Percentiles rank a stretch among this genome's conserved stretches.
Conservation (phyloP, 208 protist species). For the Naegleria gruberi region DNA sequence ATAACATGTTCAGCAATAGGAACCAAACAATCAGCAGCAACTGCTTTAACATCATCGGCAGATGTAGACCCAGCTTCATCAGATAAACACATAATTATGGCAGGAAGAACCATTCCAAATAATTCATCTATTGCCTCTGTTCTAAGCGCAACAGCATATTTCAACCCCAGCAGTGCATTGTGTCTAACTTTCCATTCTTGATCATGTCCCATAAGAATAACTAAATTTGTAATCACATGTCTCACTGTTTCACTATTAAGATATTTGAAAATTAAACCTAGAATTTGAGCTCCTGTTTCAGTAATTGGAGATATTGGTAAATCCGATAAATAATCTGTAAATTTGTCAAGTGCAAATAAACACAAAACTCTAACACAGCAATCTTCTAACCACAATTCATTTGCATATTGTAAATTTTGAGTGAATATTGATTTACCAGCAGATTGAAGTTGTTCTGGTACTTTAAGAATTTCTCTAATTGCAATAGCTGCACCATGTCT, state of each 20-base stretch:
- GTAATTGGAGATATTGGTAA: slow-evolving; percentile 51
- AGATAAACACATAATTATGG: slow-evolving; percentile 9
- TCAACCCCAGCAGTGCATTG: slow-evolving; percentile 48
- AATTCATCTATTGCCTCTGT: slow-evolving; percentile 34
- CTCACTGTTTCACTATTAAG: slow-evolving; percentile 32
- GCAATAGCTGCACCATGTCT: slow-evolving; percentile 55
- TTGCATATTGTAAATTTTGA: slow-evolving; percentile 19
- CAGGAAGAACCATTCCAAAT: slow-evolving; percentile 33
- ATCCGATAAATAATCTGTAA: slow-evolving; percentile 57
- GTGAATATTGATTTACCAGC: slow-evolving; percentile 12
- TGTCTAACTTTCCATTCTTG: slow-evolving; percentile 44
- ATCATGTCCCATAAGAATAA: slow-evolving; percentile 27
- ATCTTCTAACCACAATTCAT: slow-evolving; percentile 54
- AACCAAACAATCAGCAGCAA: slow-evolving; percentile 19
- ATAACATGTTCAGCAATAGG: slow-evolving; percentile 13
- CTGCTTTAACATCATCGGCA: not conserved
- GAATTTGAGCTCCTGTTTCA: slow-evolving; percentile 55
- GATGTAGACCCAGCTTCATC: not conserved
- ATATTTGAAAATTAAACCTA: slow-evolving; percentile 45
- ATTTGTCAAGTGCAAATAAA: slow-evolving; percentile 57
- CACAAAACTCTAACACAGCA: slow-evolving; percentile 49
- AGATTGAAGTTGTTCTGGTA: slow-evolving; percentile 36
- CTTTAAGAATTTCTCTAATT: slow-evolving; percentile 52
- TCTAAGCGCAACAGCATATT: slow-evolving; percentile 52
- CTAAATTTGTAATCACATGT: slow-evolving; percentile 35